Evolutionary conservation across 805 yeast genomes (phyloP).

Genomic region (Ogataea minuta): DNA sequence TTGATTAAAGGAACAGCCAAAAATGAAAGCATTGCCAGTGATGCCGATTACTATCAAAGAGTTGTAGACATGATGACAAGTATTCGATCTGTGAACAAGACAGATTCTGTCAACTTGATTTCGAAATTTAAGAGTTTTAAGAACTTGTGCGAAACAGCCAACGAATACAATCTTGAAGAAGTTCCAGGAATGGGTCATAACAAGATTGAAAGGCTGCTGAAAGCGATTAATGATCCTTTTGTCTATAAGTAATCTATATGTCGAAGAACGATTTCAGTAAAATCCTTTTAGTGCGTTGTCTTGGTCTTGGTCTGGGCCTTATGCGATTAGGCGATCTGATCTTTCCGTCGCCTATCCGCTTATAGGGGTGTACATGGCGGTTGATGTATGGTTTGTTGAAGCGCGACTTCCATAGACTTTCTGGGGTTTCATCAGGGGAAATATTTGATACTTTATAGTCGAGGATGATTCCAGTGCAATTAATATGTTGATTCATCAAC

Average conservation of each 20-base stretch:
- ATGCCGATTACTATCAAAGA: constrained; percentile 42
- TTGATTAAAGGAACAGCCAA: constrained; percentile 40
- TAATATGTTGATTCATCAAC: not conserved
- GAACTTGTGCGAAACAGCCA: constrained; percentile 38
- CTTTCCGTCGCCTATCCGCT: not conserved
- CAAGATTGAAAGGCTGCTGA: constrained; percentile 40
- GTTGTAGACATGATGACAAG: constrained; percentile 46
- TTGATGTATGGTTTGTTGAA: not conserved
- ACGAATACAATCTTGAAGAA: constrained; percentile 28
- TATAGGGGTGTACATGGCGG: not conserved
- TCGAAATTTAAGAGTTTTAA: constrained; percentile 47
- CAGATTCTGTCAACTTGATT: constrained; percentile 50
- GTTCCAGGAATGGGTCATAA: constrained; percentile 51
- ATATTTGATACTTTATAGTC: constrained; percentile 11
- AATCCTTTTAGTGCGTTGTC: constrained; percentile 10
- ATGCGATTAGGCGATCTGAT: not conserved
- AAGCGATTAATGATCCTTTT: constrained; percentile 49
- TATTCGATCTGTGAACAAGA: constrained; percentile 48
- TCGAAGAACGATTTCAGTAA: constrained; percentile 21
- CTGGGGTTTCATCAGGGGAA: not conserved
- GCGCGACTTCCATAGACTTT: constrained; percentile 14
- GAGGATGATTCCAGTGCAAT: constrained; percentile 3
- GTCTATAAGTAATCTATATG: constrained; percentile 38
- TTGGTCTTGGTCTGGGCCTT: constrained; percentile 6
- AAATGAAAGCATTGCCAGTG: constrained; percentile 31